Conservation (phyloP, 2,329 filamentous ascomycete species). For the Cladosporium colombiae region DNA sequence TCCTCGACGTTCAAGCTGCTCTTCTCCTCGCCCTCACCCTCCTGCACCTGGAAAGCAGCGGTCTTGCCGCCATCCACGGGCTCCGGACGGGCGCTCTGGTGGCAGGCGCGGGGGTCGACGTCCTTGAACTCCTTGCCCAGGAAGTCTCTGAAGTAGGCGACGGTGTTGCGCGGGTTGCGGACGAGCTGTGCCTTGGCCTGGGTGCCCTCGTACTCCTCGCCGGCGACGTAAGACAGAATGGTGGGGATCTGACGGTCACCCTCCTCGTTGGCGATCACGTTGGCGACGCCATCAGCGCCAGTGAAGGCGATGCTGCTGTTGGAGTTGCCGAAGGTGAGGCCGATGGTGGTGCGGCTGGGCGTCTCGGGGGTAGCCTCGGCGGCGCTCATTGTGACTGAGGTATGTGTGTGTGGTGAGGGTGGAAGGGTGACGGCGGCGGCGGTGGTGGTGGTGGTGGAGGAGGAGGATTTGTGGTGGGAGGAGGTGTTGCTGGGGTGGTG, state of each 20-base stretch:
- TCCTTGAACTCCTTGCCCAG: slow-evolving; percentile 91
- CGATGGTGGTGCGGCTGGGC: slow-evolving; percentile 64
- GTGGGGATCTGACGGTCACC: slow-evolving; percentile 98
- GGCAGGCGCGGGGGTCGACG: slow-evolving; percentile 93
- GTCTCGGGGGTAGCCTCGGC: slow-evolving; percentile 49
- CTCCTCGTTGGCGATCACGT: slow-evolving; percentile 98
- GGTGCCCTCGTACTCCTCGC: slow-evolving; percentile 93
- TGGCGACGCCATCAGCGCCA: slow-evolving; percentile 80
- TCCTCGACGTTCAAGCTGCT: slow-evolving; percentile 78
- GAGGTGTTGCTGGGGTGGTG: not conserved
- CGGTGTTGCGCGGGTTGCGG: slow-evolving; percentile 88
- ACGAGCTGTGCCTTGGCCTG: slow-evolving; percentile 94
- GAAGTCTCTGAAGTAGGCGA: slow-evolving; percentile 95
- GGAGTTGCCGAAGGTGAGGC: slow-evolving; percentile 96
- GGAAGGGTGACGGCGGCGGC: slow-evolving; percentile 11
- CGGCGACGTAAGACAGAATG: slow-evolving; percentile 89
- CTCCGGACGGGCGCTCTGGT: slow-evolving; percentile 87
- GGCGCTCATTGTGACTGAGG: slow-evolving; percentile 48
- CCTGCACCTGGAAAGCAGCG: slow-evolving; percentile 80
- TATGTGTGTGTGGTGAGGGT: slow-evolving; percentile 10
- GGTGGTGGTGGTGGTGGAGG: slow-evolving; percentile 14
- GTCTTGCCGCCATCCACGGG: slow-evolving; percentile 62
- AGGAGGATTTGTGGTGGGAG: not conserved
- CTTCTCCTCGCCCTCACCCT: slow-evolving; percentile 57
- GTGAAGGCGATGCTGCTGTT: slow-evolving; percentile 97